Evolutionary conservation across 2,329 filamentous ascomycete species (phyloP).

Genomic region (Fonsecaea nubica): DNA sequence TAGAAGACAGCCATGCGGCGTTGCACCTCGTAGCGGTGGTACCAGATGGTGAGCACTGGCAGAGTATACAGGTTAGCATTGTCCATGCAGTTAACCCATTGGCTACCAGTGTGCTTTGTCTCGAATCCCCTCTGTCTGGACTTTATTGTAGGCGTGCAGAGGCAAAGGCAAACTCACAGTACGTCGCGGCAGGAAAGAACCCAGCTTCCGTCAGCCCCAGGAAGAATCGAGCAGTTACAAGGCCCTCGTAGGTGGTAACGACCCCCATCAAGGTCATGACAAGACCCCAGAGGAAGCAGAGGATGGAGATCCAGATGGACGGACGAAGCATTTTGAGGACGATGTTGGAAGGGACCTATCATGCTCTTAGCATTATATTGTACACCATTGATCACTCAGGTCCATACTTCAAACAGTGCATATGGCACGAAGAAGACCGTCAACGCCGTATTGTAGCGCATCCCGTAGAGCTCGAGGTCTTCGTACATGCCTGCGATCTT

Average conservation of each 20-base stretch:
- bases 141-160: no score
- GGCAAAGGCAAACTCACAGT: no score
- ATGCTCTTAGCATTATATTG: background rate
- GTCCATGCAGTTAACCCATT: no score
- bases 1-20: conserved; percentile 44
- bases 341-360: conserved; percentile 49
- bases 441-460: conserved; percentile 48
- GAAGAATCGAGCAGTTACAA: conserved; percentile 57
- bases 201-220: conserved; percentile 56
- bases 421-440: conserved; percentile 53
- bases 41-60: background rate
- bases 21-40: conserved; percentile 41
- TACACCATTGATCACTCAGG: background rate
- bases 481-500: conserved; percentile 43
- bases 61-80: no score
- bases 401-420: conserved; percentile 44
- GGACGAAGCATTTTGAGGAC: conserved; percentile 57
- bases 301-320: conserved; percentile 59
- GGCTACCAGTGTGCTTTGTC: no score
- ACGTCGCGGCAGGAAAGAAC: conserved; percentile 36
- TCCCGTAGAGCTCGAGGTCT: conserved; percentile 41
- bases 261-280: conserved; percentile 57
- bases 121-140: no score
- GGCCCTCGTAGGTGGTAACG: conserved; percentile 57
- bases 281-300: conserved; percentile 53